Evolutionary conservation across 179 eudicot genomes (phyloP).

Genomic region (Heliamphora pulchella): DNA sequence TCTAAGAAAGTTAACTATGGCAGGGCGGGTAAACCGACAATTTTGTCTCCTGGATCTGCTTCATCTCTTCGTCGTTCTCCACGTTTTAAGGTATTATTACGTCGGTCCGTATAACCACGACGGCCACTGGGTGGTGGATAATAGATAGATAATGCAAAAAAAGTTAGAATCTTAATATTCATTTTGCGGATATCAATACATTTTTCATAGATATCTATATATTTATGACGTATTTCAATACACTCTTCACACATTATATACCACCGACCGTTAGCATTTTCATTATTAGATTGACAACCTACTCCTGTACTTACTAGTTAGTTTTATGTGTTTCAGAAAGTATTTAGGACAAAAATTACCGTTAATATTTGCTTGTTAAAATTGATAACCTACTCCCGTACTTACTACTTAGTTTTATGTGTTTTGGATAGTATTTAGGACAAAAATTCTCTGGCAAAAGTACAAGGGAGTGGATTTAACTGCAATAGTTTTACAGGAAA

Average conservation of each 20-base stretch:
- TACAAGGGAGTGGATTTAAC: background rate
- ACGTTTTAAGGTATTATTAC: conserved; percentile 39
- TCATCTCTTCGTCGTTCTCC: conserved; percentile 50
- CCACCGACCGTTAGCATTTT: too few relatives aligned
- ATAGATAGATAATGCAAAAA: too few relatives aligned
- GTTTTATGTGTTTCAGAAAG: background rate
- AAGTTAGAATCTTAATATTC: too few relatives aligned
- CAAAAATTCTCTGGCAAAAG: background rate
- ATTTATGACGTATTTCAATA: too few relatives aligned
- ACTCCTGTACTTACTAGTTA: background rate
- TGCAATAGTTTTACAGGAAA: background rate
- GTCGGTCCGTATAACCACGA: too few relatives aligned
- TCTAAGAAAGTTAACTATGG: conserved; percentile 29
- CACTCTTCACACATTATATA: too few relatives aligned
- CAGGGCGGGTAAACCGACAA: conserved; percentile 28
- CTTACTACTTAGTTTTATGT: background rate
- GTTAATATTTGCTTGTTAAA: too few relatives aligned
- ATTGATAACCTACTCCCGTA: background rate
- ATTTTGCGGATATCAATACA: too few relatives aligned
- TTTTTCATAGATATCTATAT: too few relatives aligned
- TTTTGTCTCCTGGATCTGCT: conserved; percentile 43
- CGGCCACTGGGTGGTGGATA: too few relatives aligned
- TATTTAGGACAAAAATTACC: background rate
- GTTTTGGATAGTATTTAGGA: background rate
- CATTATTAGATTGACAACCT: background rate